Base-by-base conservation (phyloP, 768 basidiomycete genomes). In the Russula sp. region DNA sequence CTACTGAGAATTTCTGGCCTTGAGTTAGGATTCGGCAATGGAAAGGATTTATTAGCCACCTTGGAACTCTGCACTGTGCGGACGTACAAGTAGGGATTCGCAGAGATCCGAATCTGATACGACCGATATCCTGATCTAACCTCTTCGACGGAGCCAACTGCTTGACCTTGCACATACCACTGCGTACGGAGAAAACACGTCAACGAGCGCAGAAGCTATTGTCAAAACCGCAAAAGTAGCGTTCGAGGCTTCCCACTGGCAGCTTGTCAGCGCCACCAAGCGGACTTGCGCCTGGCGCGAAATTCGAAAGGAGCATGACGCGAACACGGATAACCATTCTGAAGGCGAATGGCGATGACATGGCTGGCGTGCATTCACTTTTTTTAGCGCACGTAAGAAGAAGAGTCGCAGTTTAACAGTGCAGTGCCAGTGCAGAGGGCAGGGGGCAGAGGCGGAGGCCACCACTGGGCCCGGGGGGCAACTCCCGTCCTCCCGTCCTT, bases 161-260 rank as follows among this genome's bases (percentile, higher is more conserved):
- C 22, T 22, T 22, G 22, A 22, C 22, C 22, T 20, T 9, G 18
- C n/a, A 20, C 3, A n/a, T 45, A 1, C 9, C 9, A 2, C 11
- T 22, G 3, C 47, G 9, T 22, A 27, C 3, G 13, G 22, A 22
- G n/a, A 35, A 8, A 37, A 7, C 18, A 63, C 53, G 57, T 58
- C 51, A 18, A 16, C 37, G n/a, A 58, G 44, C 37, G 81, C 79
- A n/a, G 76, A 79, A 72, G 75, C 73, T 16, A 87, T 98, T 61
- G 96, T 95, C 14, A 82, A 78, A 70, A 79, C 82, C 2, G 93
- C 94, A 27, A 91, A 93, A 72, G 71, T 75, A 7, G 91, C 96
- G 0, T 99, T 96, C 71, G 87, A 94, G 69, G 80, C 81, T 20
- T 94, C 94, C 4, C 95, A 96, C 71, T 80, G 22, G 1, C 22